Evolutionary conservation across 495 filamentous ascomycete species (phyloP).

Genomic region (Penicillium paxilli): DNA sequence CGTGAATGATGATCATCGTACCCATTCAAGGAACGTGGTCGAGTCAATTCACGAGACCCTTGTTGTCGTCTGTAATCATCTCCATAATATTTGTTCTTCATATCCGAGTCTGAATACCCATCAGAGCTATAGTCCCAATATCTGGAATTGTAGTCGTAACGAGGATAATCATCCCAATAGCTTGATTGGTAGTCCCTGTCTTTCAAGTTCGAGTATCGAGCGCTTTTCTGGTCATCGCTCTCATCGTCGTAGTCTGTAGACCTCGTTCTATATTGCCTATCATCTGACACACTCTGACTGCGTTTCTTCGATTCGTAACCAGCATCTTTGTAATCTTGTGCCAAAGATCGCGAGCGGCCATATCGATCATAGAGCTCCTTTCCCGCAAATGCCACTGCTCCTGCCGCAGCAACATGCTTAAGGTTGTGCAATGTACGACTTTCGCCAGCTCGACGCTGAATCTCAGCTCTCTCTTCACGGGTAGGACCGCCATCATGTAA

Average conservation of each 20-base stretch:
- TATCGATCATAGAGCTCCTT: constrained; percentile 8
- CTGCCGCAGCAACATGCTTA: constrained; percentile 1
- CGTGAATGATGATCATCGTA: neutral
- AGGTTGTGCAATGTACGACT: neutral
- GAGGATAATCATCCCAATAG: neutral
- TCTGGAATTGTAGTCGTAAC: neutral
- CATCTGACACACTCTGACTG: constrained; percentile 6
- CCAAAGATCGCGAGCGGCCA: constrained; percentile 1
- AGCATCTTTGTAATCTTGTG: neutral
- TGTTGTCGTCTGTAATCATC: neutral
- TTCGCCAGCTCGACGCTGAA: constrained; percentile 3
- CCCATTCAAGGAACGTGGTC: neutral
- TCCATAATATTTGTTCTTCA: neutral
- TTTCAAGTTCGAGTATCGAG: constrained; percentile 3
- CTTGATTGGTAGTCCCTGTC: constrained; percentile 10
- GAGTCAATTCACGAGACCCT: neutral
- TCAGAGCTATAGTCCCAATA: neutral
- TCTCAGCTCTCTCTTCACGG: constrained; percentile 2
- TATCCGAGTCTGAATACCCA: constrained; percentile 27
- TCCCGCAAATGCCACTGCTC: constrained; percentile 4
- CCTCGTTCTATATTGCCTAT: neutral
- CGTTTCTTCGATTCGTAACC: neutral
- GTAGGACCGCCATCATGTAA: neutral
- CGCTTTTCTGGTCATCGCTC: constrained; percentile 4
- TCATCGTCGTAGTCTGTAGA: neutral